These are phyloP conservation scores for Tuber calosporum DNA, from an alignment of 495 filamentous ascomycete genomes.

Conservation along the genomic window DNA sequence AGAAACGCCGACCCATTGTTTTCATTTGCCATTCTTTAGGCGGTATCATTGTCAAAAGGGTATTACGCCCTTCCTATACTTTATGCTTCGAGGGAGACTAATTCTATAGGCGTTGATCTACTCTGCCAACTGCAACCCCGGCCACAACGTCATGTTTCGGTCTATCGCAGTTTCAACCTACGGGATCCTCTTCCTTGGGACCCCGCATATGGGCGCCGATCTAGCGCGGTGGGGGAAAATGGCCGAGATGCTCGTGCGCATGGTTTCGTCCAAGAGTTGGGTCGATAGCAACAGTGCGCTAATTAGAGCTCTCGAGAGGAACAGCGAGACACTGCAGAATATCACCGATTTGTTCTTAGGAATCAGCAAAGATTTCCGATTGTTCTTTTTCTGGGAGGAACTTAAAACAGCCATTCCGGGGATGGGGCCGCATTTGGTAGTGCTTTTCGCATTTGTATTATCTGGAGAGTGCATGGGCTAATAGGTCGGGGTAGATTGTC, in stretches of 20 bases:
- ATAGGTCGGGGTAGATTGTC: slow-evolving; percentile 46
- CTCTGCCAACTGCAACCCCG: slow-evolving; percentile 57
- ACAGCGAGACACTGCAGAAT: slow-evolving; percentile 72
- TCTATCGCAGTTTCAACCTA: slow-evolving; percentile 78
- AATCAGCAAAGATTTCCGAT: slow-evolving; percentile 62
- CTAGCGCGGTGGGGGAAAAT: slow-evolving; percentile 69
- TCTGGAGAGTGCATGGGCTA: not conserved
- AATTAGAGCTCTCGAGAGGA: slow-evolving; percentile 62
- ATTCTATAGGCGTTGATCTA: slow-evolving; percentile 51
- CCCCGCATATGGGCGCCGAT: slow-evolving; percentile 75
- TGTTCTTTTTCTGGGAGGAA: slow-evolving; percentile 55
- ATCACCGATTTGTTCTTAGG: slow-evolving; percentile 73
- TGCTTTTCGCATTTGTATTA: not conserved
- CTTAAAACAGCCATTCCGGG: slow-evolving; percentile 37
- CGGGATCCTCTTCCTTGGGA: slow-evolving; percentile 77
- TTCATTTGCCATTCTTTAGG: slow-evolving; percentile 81
- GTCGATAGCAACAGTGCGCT: slow-evolving; percentile 65
- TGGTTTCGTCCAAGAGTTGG: slow-evolving; percentile 61
- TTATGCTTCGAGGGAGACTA: not conserved
- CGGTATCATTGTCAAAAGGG: slow-evolving; percentile 69
- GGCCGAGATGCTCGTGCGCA: slow-evolving; percentile 64
- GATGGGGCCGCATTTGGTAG: slow-evolving; percentile 39
- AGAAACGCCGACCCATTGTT: slow-evolving; percentile 63
- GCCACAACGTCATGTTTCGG: slow-evolving; percentile 63
- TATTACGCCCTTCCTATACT: slow-evolving; percentile 40